Evolutionary conservation across 495 filamentous ascomycete species (phyloP), one percentile per base, ranked within the genome.

Genomic region (Aspergillus baeticus): DNA sequence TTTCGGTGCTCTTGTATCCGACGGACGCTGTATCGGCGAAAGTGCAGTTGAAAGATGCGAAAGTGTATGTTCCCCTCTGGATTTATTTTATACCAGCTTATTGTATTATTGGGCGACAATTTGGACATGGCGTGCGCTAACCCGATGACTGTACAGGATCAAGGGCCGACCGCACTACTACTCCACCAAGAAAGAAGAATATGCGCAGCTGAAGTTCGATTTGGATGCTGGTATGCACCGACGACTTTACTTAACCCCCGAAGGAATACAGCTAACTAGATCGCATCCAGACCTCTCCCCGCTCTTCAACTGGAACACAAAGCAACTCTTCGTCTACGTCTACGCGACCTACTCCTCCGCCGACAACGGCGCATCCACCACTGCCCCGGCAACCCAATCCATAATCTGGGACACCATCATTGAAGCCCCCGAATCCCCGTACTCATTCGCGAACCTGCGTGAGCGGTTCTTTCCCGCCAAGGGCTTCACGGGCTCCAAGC

Each of bases 281-380:
- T 17, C 18, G 13, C 6, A n/a, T 1, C 21, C 42, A 84, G 93
- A 98, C 74, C 82, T 98, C 48, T 84, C 85, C 53, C 86, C 88
- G 23, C 87, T 99, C 64, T 97, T 96, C 85, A 96, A 88, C 73
- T 99, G 95, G 95, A 99, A 99, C 78, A 99, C 94, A n/a, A 99
- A 99, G 73, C 91, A 97, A 73, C 73, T 98, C 63, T 99, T 98
- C 75, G 84, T 95, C 71, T 98, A 94, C 81, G 84, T 98, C 44
- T 89, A 89, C 46, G 92, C 92, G 33, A 84, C 84, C 21, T 98
- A 93, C 81, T 88, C 92, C 47, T 80, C 84, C 20, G 63, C 70
- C 54, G 68, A 69, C 55, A 57, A 65, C 36, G 53, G 55, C 56
- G 37, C 61, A 52, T 58, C 8, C 5, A 48, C 11, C 65, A 60